A percentile compares a stretch with the other conserved stretches of the same genome.
Conservation (phyloP, 2,329 filamentous ascomycete genomes). For the Fusarium sarcochroum region DNA sequence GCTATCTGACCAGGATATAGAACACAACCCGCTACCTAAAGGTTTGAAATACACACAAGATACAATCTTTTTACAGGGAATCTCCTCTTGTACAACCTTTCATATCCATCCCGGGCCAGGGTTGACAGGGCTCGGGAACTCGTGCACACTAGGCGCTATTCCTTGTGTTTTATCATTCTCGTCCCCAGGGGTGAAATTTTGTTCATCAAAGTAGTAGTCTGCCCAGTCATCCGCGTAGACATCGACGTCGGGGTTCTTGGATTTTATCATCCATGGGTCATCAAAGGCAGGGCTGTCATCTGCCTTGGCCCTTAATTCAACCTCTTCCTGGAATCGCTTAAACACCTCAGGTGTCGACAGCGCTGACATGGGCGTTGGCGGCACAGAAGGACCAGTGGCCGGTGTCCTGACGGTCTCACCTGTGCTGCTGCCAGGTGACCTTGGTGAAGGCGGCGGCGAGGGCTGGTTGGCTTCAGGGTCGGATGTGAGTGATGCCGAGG, state of each 20-base stretch:
- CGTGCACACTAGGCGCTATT: slow-evolving; percentile 23
- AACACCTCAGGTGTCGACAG: slow-evolving; percentile 44
- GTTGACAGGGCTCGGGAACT: slow-evolving; percentile 38
- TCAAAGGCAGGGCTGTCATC: slow-evolving; percentile 26
- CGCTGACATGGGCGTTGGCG: slow-evolving; percentile 40
- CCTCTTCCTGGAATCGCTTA: slow-evolving; percentile 36
- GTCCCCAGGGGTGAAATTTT: slow-evolving; percentile 35
- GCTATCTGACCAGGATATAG: slow-evolving; percentile 32
- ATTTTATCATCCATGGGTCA: slow-evolving; percentile 29
- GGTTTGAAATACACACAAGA: slow-evolving; percentile 15
- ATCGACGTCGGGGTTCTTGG: slow-evolving; percentile 21
- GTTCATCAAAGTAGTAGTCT: slow-evolving; percentile 52
- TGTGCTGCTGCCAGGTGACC: slow-evolving; percentile 16
- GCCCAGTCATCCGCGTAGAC: slow-evolving; percentile 50
- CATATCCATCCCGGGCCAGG: slow-evolving; percentile 48
- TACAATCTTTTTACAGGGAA: slow-evolving; percentile 17
- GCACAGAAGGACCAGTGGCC: slow-evolving; percentile 14
- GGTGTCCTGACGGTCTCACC: slow-evolving; percentile 26
- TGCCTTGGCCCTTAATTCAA: slow-evolving; percentile 10
- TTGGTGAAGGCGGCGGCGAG: slow-evolving; percentile 31
- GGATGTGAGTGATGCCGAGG: slow-evolving; percentile 27
- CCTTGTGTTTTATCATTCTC: slow-evolving; percentile 13
- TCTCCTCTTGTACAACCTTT: not conserved
- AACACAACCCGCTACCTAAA: slow-evolving; percentile 32
- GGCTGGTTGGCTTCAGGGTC: slow-evolving; percentile 34